Evolutionary conservation across 2,329 filamentous ascomycete genomes (phyloP).

Genomic region (Aphanocladium album): DNA sequence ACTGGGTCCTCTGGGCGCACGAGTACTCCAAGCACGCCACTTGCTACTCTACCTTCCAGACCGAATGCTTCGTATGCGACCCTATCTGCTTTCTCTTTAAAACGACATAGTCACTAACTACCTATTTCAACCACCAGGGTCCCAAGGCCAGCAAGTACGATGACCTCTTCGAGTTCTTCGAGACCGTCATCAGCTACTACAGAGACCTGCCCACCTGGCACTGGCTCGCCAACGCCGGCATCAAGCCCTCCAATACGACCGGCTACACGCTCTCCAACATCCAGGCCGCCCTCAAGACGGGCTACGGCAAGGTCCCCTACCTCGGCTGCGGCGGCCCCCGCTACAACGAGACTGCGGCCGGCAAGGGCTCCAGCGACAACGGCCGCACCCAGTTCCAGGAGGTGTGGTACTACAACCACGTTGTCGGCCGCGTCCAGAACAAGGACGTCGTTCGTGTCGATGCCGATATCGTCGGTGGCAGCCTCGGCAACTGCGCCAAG

Average conservation of each 20-base stretch:
- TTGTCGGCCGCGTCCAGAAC: conserved; percentile 52
- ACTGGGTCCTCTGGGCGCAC: conserved; percentile 59
- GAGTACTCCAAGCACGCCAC: conserved; percentile 66
- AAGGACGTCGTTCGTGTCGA: conserved; percentile 38
- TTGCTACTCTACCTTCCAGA: conserved; percentile 62
- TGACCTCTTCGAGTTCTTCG: conserved; percentile 60
- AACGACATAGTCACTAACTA: not conserved
- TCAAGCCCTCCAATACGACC: conserved; percentile 55
- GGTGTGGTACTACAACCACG: conserved; percentile 63
- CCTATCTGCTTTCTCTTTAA: not conserved
- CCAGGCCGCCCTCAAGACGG: conserved; percentile 42
- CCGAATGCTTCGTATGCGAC: conserved; percentile 49
- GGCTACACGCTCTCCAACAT: conserved; percentile 50
- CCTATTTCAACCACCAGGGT: conserved; percentile 26
- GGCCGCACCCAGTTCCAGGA: conserved; percentile 55
- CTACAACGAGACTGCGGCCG: conserved; percentile 56
- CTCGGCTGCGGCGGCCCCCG: conserved; percentile 56
- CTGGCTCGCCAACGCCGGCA: conserved; percentile 52
- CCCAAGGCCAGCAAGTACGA: conserved; percentile 50
- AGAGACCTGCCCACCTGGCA: conserved; percentile 52
- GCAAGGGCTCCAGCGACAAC: conserved; percentile 48
- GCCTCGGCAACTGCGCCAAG: conserved; percentile 51
- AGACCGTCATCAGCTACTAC: conserved; percentile 55
- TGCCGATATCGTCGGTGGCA: conserved; percentile 43
- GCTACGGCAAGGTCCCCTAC: conserved; percentile 53